phyloP scores from a whole-genome alignment of 192 early-diverging fungal genomes.

The Umbelopsis isabellina region DNA sequence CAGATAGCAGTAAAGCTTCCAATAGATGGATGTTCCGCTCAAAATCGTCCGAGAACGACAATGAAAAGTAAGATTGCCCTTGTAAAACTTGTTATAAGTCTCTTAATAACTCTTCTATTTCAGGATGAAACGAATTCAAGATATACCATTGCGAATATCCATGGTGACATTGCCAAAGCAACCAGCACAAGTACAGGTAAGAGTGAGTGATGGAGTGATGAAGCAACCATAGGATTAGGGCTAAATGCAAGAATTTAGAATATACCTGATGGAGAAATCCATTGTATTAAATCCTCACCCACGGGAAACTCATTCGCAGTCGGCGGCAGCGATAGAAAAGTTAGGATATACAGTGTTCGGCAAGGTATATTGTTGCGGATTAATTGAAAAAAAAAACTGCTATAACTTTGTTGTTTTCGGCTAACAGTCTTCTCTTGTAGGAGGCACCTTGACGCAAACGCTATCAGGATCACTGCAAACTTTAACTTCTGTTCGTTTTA shows the following conservation, averaged over 20 bases:
- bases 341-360: constrained; percentile 77
- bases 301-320: constrained; percentile 76
- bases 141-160: constrained; percentile 10
- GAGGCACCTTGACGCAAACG: constrained; percentile 52
- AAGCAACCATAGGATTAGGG: neutral
- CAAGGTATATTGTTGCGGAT: constrained; percentile 55
- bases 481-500: constrained; percentile 84
- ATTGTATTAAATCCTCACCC: constrained; percentile 73
- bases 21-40: neutral
- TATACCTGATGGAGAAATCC: constrained; percentile 79
- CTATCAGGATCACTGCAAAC: constrained; percentile 84
- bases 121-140: constrained; percentile 2
- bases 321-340: constrained; percentile 80
- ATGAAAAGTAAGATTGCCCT: constrained; percentile 1
- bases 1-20: neutral
- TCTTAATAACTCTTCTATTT: neutral
- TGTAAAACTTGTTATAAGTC: neutral
- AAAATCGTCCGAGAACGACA: neutral
- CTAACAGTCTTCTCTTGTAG: neutral
- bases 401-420: neutral
- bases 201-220: neutral
- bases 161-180: constrained; percentile 28
- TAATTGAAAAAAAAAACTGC: neutral
- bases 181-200: constrained; percentile 35
- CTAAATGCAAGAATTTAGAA: constrained; percentile 41